Percentiles rank a stretch among this genome's conserved stretches.
Evolutionary conservation across 176 grass and related monocot genomes (phyloP).

Genomic region (Tuctoria greenei): DNA sequence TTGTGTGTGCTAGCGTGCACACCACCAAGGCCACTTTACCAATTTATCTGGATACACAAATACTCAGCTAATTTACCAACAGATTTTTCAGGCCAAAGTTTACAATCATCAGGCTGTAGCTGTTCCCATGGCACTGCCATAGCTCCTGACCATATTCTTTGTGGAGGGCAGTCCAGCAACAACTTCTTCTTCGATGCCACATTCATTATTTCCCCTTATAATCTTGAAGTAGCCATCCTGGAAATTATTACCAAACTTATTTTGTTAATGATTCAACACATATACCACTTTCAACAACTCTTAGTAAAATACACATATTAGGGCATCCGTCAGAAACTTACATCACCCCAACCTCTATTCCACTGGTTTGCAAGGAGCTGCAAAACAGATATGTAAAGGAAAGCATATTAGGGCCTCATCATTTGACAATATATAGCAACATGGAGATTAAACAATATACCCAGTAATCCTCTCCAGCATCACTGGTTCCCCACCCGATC

Average conservation of each 20-base stretch:
- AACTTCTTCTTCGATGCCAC: slow-evolving; percentile 76
- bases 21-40: background rate
- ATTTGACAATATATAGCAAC: background rate
- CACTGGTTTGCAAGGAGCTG: slow-evolving; percentile 97
- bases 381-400: slow-evolving; percentile 4
- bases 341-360: slow-evolving; percentile 96
- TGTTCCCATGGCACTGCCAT: slow-evolving; percentile 13
- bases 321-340: slow-evolving; percentile 44
- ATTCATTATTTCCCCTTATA: slow-evolving; percentile 69
- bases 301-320: slow-evolving; percentile 16
- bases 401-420: slow-evolving; percentile 10
- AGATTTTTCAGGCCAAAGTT: slow-evolving; percentile 39
- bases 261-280: background rate
- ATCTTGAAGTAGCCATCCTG: slow-evolving; percentile 98
- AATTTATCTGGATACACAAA: slow-evolving; percentile 1
- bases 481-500: slow-evolving; percentile 93
- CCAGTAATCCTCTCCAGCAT: slow-evolving; percentile 91
- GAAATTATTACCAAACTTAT: slow-evolving; percentile 1
- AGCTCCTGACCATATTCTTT: slow-evolving; percentile 54
- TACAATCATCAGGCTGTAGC: slow-evolving; percentile 49
- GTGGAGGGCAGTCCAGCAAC: slow-evolving; percentile 70
- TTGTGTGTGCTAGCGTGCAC: background rate
- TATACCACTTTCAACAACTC: background rate
- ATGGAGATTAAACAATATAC: slow-evolving; percentile 40
- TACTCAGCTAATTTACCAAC: background rate